Conservation (phyloP, 176 grass and related monocot genomes). For the Otatea glauca region DNA sequence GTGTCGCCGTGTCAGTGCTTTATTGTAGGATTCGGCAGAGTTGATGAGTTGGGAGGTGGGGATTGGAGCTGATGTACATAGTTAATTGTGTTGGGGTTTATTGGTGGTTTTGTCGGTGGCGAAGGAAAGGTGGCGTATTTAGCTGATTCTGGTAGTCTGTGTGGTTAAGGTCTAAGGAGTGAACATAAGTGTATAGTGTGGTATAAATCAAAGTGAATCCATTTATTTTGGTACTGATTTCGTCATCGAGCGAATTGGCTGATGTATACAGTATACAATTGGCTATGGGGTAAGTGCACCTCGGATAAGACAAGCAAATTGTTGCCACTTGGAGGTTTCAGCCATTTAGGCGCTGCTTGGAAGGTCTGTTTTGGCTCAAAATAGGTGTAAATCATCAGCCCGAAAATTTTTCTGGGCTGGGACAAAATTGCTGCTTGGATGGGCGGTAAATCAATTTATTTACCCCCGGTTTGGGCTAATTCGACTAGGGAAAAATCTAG, state of each 20-base stretch:
- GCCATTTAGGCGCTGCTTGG: too few species aligned
- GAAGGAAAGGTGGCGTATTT: not conserved
- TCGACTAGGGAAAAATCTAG: too few species aligned
- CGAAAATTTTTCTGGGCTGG: too few species aligned
- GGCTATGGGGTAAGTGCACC: not conserved
- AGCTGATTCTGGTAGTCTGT: conserved; percentile 7
- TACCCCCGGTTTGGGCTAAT: too few species aligned
- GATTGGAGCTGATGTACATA: conserved; percentile 13
- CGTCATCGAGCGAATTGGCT: not conserved
- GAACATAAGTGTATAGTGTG: not conserved
- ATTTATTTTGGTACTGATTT: not conserved
- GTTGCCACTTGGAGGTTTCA: too few species aligned
- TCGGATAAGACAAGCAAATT: not conserved
- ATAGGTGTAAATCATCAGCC: too few species aligned
- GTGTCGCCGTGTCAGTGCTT: not conserved
- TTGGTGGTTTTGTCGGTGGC: not conserved
- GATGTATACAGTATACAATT: conserved; percentile 4
- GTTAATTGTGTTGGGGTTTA: conserved; percentile 9
- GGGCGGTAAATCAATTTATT: too few species aligned
- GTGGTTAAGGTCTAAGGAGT: not conserved
- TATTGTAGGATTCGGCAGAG: not conserved
- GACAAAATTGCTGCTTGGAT: too few species aligned
- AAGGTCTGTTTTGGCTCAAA: too few species aligned
- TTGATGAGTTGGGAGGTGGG: not conserved
- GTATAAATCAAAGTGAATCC: not conserved